Evolutionary conservation across 768 basidiomycete species (phyloP), one percentile per base, ranked within the genome.

Genomic region (Cyclocybe aegerita): DNA sequence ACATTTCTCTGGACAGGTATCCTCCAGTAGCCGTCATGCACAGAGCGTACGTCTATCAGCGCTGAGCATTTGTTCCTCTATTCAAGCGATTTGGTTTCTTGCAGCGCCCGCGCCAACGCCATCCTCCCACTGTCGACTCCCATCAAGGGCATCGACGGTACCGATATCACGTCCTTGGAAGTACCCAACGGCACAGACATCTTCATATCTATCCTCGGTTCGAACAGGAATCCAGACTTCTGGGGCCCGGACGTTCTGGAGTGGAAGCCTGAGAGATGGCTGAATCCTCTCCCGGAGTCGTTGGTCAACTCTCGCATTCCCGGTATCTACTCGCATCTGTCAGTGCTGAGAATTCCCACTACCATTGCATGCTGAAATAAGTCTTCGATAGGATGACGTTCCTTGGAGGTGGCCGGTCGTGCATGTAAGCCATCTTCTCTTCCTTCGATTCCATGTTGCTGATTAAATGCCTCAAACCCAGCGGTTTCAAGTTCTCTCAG

Each of bases 401-500:
- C 23, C 39, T 54, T 12, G 58, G 50, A n/a, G 61, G 61, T 14
- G 46, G 54, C 17, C 46, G 58, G 7, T 50, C 58, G 5, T 35
- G 17, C 41, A 42, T 30, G 31, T 30, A 16, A 42, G 23, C 15
- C 41, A 17, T 16, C 12, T 11, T 11, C 17, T 42, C 9, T 42
- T 42, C 7, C 41, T 30, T 17, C 41, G 2, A 42, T 42, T 16
- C 41, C 41, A 16, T 42, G 23, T n/a, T 42, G 41, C 31, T 23
- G 10, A 30, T 42, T 17, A 2, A 6, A 17, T 84, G 4, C 77
- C 82, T 0, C 70, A 84, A 29, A 68, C 71, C 5, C 41, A 77
- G 76, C 30, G 79, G 78, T 0, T 79, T 79, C 67, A 79, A 80
- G 56, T 80, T 82, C 64, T 72, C 78, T 1, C 73, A 80, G 52